phyloP scores from a whole-genome alignment of 2,329 filamentous ascomycete species.

The Ophiostoma piceae region DNA sequence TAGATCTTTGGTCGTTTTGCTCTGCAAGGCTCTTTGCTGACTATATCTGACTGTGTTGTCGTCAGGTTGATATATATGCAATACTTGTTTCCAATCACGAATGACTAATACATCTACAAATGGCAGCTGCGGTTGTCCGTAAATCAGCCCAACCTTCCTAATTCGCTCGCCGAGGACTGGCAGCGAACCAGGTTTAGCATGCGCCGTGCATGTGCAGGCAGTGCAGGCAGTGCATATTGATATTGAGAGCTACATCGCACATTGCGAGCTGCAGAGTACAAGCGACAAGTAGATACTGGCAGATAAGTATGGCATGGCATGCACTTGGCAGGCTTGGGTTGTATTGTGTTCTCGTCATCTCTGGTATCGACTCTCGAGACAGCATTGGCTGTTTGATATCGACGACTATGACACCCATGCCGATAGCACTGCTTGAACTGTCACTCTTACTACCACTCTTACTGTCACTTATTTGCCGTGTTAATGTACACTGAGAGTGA shows the following conservation, averaged over 20 bases:
- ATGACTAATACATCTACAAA: not conserved
- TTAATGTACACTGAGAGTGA: too few species aligned
- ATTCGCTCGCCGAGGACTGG: not conserved
- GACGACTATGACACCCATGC: not conserved
- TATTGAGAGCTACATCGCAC: too few species aligned
- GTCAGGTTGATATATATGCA: not conserved
- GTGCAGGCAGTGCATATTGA: too few species aligned
- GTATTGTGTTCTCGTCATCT: not conserved
- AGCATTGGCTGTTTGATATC: not conserved
- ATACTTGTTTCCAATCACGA: too few species aligned
- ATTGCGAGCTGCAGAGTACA: too few species aligned
- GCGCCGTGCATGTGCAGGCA: not conserved
- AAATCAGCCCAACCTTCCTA: not conserved
- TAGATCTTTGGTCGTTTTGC: too few species aligned
- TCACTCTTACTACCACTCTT: too few species aligned
- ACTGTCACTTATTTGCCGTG: too few species aligned
- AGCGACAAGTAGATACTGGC: too few species aligned
- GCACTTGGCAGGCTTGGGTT: constrained; percentile 3
- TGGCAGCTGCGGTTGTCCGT: not conserved
- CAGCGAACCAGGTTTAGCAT: not conserved
- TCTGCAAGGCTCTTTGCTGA: not conserved
- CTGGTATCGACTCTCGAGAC: not conserved
- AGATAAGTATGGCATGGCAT: not conserved
- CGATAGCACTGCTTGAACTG: not conserved
- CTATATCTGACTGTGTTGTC: not conserved